A percentile compares a stretch with the other conserved stretches of the same genome.
Evolutionary conservation across 345 rosid genomes (phyloP).

Genomic region (Ceriops tagal): DNA sequence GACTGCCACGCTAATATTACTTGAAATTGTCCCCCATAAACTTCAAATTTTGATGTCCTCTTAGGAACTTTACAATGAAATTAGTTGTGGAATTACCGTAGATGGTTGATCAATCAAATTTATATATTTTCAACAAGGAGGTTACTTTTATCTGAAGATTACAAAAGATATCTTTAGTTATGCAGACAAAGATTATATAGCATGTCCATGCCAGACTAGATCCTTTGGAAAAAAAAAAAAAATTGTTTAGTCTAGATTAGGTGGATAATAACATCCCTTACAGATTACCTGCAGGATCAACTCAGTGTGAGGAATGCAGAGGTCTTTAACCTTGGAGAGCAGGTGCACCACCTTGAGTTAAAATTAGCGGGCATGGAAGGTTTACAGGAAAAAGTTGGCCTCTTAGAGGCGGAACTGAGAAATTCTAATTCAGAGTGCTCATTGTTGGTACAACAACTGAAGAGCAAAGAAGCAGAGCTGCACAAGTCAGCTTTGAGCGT

Average conservation of each 20-base stretch:
- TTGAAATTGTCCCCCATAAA: background rate
- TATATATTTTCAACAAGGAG: too few species aligned
- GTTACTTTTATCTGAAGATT: too few species aligned
- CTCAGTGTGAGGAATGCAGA: slow-evolving; percentile 56
- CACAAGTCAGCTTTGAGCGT: slow-evolving; percentile 38
- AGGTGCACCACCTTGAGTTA: slow-evolving; percentile 49
- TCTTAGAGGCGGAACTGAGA: slow-evolving; percentile 51
- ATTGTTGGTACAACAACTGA: slow-evolving; percentile 50
- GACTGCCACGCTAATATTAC: background rate
- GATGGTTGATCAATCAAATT: too few species aligned
- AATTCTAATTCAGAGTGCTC: slow-evolving; percentile 45
- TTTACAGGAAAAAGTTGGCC: slow-evolving; percentile 38
- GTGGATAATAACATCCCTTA: slow-evolving; percentile 10
- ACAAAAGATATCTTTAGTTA: too few species aligned
- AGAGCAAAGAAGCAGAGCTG: slow-evolving; percentile 58
- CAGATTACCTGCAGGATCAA: slow-evolving; percentile 88
- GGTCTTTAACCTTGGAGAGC: slow-evolving; percentile 51
- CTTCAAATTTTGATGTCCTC: slow-evolving; percentile 1
- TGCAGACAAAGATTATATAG: too few species aligned
- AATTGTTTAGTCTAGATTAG: slow-evolving; percentile 9
- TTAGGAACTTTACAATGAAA: background rate
- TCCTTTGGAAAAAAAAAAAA: too few species aligned
- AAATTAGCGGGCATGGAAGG: slow-evolving; percentile 51
- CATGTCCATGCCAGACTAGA: too few species aligned
- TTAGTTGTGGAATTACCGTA: background rate